A percentile compares a stretch with the other conserved stretches of the same genome.
Evolutionary conservation across 169 alveolate genomes (phyloP).

Genomic region (Ichthyophthirius multifiliis): DNA sequence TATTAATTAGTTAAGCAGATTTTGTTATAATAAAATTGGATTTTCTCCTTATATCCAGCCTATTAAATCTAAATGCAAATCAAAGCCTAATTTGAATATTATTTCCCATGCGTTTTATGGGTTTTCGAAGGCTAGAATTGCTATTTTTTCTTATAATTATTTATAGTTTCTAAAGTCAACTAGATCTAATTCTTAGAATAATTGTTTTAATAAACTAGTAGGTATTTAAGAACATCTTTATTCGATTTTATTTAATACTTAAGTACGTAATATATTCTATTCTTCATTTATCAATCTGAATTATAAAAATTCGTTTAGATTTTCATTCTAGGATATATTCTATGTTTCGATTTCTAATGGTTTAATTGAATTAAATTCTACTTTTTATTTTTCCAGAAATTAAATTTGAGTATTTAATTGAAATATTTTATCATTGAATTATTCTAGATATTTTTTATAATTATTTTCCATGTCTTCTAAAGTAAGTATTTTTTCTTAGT

Average conservation of each 20-base stretch:
- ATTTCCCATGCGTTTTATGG: conserved; percentile 29
- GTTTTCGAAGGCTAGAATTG: not conserved
- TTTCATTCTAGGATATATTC: no score
- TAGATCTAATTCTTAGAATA: not conserved
- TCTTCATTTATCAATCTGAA: no score
- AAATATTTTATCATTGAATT: not conserved
- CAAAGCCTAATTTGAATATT: conserved; percentile 56
- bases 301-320: no score
- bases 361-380: no score
- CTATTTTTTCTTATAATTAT: not conserved
- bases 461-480: not conserved
- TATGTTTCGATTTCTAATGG: no score
- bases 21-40: not conserved
- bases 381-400: no score
- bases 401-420: no score
- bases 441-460: no score
- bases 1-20: conserved; percentile 35
- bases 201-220: not conserved
- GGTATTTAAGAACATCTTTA: not conserved
- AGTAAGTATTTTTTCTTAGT: not conserved
- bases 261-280: no score
- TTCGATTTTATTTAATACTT: not conserved
- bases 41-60: not conserved
- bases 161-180: not conserved
- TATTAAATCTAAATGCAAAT: conserved; percentile 47